These are phyloP conservation scores for Carex cristatella DNA, from an alignment of 176 grass and related monocot genomes.

Conservation along the genomic window DNA sequence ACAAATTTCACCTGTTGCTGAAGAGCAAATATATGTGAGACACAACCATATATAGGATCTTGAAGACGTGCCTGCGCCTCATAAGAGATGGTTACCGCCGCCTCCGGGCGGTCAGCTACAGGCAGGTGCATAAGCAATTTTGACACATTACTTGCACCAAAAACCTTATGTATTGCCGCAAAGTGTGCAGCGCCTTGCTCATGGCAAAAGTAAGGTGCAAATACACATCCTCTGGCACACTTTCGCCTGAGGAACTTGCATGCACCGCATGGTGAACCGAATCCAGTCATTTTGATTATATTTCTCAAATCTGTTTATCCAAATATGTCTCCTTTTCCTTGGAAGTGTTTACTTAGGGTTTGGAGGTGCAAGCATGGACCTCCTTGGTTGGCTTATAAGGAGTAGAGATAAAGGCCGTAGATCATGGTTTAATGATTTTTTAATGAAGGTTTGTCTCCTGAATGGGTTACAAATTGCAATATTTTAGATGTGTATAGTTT, in stretches of 20 bases:
- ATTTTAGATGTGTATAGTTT: conserved; percentile 45
- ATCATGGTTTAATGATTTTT: conserved; percentile 44
- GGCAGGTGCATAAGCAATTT: conserved; percentile 88
- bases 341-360: conserved; percentile 21
- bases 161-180: conserved; percentile 95
- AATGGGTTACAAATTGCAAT: conserved; percentile 54
- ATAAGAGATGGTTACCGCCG: conserved; percentile 85
- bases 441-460: conserved; percentile 42
- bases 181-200: conserved; percentile 91
- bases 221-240: conserved; percentile 84
- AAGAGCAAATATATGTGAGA: conserved; percentile 92
- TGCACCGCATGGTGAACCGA: conserved; percentile 89
- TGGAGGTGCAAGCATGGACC: conserved; percentile 30
- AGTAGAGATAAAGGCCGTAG: conserved; percentile 26
- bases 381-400: conserved; percentile 53
- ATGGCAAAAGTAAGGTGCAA: conserved; percentile 97
- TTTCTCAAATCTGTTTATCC: background rate
- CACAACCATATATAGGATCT: conserved; percentile 93
- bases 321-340: background rate
- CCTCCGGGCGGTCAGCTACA: conserved; percentile 70
- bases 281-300: conserved; percentile 53
- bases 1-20: conserved; percentile 65
- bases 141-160: conserved; percentile 92
- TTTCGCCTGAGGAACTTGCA: conserved; percentile 94
- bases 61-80: conserved; percentile 86